These are phyloP conservation scores for Trichomonas vaginalis DNA, from an alignment of 208 protist genomes.

Conservation along the genomic window DNA sequence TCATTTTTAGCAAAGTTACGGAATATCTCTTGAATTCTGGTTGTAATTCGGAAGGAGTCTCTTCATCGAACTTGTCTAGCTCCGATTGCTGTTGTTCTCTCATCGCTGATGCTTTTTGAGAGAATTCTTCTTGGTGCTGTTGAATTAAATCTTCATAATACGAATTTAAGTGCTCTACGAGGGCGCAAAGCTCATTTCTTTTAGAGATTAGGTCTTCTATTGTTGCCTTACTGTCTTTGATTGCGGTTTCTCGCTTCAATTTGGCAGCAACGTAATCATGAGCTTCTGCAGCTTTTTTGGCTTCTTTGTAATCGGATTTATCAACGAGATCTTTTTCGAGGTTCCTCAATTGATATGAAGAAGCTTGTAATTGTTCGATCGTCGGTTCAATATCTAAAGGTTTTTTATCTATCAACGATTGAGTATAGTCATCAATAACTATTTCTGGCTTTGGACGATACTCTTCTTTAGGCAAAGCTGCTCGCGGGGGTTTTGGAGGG, in stretches of 20 bases:
- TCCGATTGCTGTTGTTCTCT: background rate
- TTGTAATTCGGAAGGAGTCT: background rate
- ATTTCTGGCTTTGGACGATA: background rate
- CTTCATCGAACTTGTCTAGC: background rate
- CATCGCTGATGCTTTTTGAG: background rate
- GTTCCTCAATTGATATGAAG: background rate
- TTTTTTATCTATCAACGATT: background rate
- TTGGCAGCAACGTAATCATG: background rate
- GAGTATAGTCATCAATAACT: background rate
- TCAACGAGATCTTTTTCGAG: background rate
- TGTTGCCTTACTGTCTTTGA: background rate
- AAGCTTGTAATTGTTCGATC: background rate
- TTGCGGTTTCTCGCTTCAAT: background rate
- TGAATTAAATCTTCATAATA: background rate
- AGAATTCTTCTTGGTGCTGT: background rate
- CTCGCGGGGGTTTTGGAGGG: background rate
- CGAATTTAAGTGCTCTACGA: background rate
- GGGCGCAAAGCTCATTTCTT: background rate
- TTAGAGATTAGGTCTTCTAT: background rate
- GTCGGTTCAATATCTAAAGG: background rate
- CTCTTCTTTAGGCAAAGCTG: background rate
- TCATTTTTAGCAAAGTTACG: background rate
- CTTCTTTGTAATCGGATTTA: background rate
- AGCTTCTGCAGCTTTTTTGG: background rate
- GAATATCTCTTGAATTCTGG: background rate